Evolutionary conservation across 805 yeast genomes (phyloP), one percentile per base, ranked within the genome.

Genomic region (Pichia deserticola): DNA sequence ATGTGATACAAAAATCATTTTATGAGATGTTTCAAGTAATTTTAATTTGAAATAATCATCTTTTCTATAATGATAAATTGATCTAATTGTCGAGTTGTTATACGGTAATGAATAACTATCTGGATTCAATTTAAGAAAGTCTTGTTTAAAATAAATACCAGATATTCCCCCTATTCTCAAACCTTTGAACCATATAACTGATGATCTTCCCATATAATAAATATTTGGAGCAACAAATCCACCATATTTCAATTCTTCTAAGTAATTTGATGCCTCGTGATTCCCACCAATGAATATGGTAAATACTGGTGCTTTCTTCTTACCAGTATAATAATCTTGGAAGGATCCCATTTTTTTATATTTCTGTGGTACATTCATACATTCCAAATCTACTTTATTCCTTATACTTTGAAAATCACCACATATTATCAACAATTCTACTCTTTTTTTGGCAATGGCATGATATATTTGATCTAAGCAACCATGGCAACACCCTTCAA

Each of bases 201-300:
- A 88, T 20, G 83, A 77, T 40, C 79, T 78, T 0, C 99, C 99
- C 57, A 93, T 60, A 61, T 81, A 93, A 65, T 84, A 93, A 12
- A 93, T 87, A 54, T 84, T 82, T 1, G 89, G 87, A 1, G 96
- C 95, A 1, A 86, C 90, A 87, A 92, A 93, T 0, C 99, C 99
- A 11, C 99, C 99, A 62, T 75, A 77, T 51, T 78, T 79, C 51
- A 90, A 67, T 57, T 86, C 89, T 52, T 77, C 70, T 54, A 93
- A 61, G 62, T 86, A 87, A 51, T 82, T 79, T 51, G 95, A 86
- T 5, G 93, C 82, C 62, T 93, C 99, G 61, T 93, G 99, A 66
- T 93, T 93, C 0, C 99, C 99, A 3, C 99, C 98, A 40, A 93
- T 79, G 56, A 92, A 85, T 0, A 93, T 57, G 0, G 98, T 92